Conservation (phyloP, 345 rosid genomes). For the Geranium rotundifolium region DNA sequence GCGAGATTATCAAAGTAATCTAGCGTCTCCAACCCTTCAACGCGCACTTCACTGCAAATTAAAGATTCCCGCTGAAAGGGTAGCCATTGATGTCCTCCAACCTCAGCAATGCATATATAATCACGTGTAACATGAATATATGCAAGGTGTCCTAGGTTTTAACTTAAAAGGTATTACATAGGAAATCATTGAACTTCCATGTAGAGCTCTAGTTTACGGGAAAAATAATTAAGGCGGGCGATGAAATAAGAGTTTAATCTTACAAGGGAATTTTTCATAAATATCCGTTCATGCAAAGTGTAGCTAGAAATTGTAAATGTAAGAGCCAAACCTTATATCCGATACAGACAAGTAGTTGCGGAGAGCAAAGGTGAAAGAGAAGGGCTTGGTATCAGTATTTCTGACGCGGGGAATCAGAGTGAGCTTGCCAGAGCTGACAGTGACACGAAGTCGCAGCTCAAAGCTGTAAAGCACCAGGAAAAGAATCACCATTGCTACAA, state of each 20-base stretch:
- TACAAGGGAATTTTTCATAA: too few species aligned
- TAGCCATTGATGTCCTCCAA: not conserved
- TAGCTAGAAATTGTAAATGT: not conserved
- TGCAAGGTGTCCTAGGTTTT: too few species aligned
- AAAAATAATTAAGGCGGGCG: too few species aligned
- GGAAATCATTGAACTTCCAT: too few species aligned
- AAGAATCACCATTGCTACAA: not conserved
- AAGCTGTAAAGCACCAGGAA: conserved; percentile 37
- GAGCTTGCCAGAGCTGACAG: conserved; percentile 70
- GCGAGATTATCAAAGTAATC: conserved; percentile 75
- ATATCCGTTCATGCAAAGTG: too few species aligned
- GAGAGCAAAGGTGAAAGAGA: conserved; percentile 66
- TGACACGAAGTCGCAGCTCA: conserved; percentile 73
- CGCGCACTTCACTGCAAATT: conserved; percentile 83
- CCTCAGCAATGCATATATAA: not conserved
- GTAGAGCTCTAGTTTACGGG: too few species aligned
- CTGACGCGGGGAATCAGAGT: conserved; percentile 87
- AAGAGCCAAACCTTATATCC: conserved; percentile 62
- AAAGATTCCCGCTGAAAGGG: conserved; percentile 11
- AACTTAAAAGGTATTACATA: too few species aligned
- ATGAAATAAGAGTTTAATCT: too few species aligned
- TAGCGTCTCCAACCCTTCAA: conserved; percentile 95
- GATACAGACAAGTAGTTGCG: conserved; percentile 76
- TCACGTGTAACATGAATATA: too few species aligned
- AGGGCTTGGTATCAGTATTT: conserved; percentile 70